These are phyloP conservation scores for Macrolepiota albuminosa DNA, from an alignment of 768 basidiomycete genomes.

Conservation along the genomic window DNA sequence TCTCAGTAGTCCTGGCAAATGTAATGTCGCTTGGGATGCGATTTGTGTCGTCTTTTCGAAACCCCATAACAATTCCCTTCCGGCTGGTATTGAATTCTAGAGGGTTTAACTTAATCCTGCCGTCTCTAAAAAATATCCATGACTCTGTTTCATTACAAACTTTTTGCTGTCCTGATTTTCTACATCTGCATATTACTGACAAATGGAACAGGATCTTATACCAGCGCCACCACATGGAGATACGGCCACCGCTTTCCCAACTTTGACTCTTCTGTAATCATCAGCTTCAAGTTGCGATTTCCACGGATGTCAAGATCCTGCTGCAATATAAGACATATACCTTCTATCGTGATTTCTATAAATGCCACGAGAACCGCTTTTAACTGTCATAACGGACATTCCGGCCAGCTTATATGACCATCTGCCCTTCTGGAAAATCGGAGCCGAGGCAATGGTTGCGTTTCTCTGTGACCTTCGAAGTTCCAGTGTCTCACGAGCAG, in stretches of 20 bases:
- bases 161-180: neutral
- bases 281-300: neutral
- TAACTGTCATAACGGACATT: neutral
- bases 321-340: neutral
- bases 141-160: neutral
- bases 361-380: neutral
- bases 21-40: neutral
- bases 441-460: neutral
- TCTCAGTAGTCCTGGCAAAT: neutral
- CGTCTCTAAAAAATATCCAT: neutral
- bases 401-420: neutral
- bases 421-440: neutral
- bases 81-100: neutral
- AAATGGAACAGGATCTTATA: neutral
- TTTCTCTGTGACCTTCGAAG: neutral
- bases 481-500: neutral
- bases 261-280: neutral
- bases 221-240: neutral
- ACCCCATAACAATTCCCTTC: neutral
- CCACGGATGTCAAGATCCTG: neutral
- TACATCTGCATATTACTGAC: neutral
- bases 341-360: neutral
- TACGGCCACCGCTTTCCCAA: neutral
- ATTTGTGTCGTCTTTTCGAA: neutral
- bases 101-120: neutral